Percentiles rank a stretch among this genome's conserved stretches.
Conservation (phyloP, 495 filamentous ascomycete species). For the Aspergillus egyptiacus region DNA sequence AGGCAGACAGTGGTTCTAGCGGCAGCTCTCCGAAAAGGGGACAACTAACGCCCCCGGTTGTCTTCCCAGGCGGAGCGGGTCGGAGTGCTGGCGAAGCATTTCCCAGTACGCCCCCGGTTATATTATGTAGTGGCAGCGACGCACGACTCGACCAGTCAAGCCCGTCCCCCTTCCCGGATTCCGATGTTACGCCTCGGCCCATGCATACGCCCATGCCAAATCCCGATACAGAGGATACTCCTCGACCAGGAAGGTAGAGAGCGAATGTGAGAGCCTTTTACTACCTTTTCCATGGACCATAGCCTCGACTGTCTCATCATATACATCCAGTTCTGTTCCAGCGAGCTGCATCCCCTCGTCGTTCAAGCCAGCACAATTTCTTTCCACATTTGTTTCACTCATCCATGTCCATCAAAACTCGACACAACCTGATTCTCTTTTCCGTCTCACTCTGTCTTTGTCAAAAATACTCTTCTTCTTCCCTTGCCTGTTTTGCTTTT, state of each 20-base stretch:
- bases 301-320: background rate
- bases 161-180: conserved; percentile 24
- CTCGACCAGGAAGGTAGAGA: conserved; percentile 25
- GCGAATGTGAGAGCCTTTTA: conserved; percentile 10
- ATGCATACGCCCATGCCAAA: conserved; percentile 28
- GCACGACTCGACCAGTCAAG: conserved; percentile 11
- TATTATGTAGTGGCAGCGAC: conserved; percentile 12
- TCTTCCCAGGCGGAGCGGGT: conserved; percentile 6
- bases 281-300: conserved; percentile 3
- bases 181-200: conserved; percentile 38
- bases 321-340: background rate
- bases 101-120: conserved; percentile 30
- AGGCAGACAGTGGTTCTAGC: conserved; percentile 7
- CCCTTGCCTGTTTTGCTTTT: background rate
- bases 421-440: background rate
- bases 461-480: conserved; percentile 7
- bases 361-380: background rate
- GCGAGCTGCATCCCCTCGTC: background rate
- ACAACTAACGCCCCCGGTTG: conserved; percentile 34
- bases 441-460: background rate
- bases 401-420: background rate
- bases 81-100: background rate
- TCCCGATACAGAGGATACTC: conserved; percentile 59
- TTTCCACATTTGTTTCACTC: background rate
- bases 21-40: conserved; percentile 17